Conservation (phyloP, 2,329 filamentous ascomycete species). For the Botrytis aclada region DNA sequence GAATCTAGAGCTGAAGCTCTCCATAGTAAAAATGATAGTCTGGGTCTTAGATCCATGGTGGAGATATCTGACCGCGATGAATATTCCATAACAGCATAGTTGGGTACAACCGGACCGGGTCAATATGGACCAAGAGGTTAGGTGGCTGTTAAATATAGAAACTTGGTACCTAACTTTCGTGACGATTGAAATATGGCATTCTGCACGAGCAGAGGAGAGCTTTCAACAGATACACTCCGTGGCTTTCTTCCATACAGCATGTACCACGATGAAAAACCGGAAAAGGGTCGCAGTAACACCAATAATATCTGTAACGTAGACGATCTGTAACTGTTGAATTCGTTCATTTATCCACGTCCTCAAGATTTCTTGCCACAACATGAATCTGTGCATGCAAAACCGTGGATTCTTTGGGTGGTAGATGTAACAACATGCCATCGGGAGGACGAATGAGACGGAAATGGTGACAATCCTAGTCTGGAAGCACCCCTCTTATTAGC, state of each 20-base stretch:
- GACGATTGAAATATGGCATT: not conserved
- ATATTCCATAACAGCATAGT: not conserved
- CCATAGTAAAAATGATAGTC: conserved; percentile 11
- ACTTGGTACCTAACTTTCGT: not conserved
- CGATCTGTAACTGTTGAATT: not conserved
- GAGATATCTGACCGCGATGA: conserved; percentile 11
- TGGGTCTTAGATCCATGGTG: conserved; percentile 13
- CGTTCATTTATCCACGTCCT: not conserved
- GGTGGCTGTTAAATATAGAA: conserved; percentile 1
- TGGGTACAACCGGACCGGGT: not conserved
- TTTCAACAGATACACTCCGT: not conserved
- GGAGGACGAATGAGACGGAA: conserved; percentile 4
- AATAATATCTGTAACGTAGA: not conserved
- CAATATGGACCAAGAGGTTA: not conserved
- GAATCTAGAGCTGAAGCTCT: not conserved
- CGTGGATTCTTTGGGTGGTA: conserved; percentile 10
- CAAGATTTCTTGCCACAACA: conserved; percentile 12
- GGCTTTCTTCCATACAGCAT: not conserved
- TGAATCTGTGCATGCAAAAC: conserved; percentile 7
- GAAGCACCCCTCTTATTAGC: not conserved
- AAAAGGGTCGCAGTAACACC: not conserved
- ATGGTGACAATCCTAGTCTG: not conserved
- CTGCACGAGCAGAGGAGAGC: not conserved
- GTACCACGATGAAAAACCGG: conserved; percentile 1
- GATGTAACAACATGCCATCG: conserved; percentile 2